Evolutionary conservation across 148 eudicot species (phyloP), one percentile per base, ranked within the genome.

Genomic region (Vaccinium darrowii): DNA sequence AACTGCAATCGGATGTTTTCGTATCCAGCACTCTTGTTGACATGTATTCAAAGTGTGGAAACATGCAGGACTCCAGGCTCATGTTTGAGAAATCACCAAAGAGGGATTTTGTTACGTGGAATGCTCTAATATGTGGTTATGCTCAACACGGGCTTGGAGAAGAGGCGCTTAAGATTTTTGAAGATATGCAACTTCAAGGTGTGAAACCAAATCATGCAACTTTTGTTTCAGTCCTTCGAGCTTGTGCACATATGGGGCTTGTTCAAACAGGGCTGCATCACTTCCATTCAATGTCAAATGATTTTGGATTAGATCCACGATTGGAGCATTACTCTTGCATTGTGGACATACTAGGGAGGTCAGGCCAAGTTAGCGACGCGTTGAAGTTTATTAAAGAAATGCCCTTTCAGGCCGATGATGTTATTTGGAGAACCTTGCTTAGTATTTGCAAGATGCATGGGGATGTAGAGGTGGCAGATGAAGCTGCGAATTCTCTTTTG

Each of bases 21-120:
- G 90, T 96, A 85, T 85, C 87, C 23, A 97, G 95, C 79, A 92
- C 99, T 78, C 94, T 95, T 67, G 94, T 95, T 72, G 99, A 97
- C 90, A 97, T 97, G 98, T 97, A 97, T 78, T 92, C 98, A 0
- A 97, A 97, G 83, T 94, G 98, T 82, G 99, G 99, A 49, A 85
- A 90, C 87, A 92, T 97, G 94, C 89, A 87, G 49, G 98, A 94
- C 78, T 95, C 98, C 39, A 84, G 89, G 80, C 86, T 92, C 65
- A 86, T 91, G 84, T 97, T 97, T 77, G 92, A 88, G 49, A 95
- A 87, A 87, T 85, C 98, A 58, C 79, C 76, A 39, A 86, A 88
- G n/a, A 89, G 91, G 65, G 96, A 94, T 84, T 91, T 93, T 83
- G 98, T 95, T 65, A 95, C 98, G 16, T 97, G 99, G 99, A 97